phyloP scores from a whole-genome alignment of 306 rosid species.

The Prunus mongolica region DNA sequence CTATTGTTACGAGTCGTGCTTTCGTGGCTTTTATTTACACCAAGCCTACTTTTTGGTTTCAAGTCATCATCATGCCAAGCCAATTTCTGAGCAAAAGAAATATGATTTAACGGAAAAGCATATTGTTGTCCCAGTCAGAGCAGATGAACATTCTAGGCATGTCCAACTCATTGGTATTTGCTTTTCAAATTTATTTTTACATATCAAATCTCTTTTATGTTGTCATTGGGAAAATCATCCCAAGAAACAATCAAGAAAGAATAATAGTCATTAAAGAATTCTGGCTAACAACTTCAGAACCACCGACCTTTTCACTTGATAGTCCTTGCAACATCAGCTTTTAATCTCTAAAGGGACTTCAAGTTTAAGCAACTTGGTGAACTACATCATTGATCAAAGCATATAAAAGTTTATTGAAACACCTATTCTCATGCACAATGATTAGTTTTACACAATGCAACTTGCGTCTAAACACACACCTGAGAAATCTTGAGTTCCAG shows the following conservation, averaged over 20 bases:
- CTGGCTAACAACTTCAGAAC: background rate
- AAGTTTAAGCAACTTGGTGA: slow-evolving; percentile 81
- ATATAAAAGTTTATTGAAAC: slow-evolving; percentile 12
- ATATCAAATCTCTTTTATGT: background rate
- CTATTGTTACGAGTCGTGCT: too few relatives aligned
- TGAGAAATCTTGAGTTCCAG: slow-evolving; percentile 89
- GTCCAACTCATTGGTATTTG: background rate
- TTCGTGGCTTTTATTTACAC: too few relatives aligned
- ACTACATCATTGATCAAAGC: slow-evolving; percentile 41
- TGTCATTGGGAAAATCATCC: background rate
- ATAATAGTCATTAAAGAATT: background rate
- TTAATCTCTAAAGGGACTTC: slow-evolving; percentile 46
- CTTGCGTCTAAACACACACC: slow-evolving; percentile 36
- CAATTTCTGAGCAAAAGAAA: too few relatives aligned
- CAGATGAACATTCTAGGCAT: too few relatives aligned
- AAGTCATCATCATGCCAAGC: too few relatives aligned
- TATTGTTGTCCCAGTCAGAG: too few relatives aligned
- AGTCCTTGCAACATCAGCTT: slow-evolving; percentile 39
- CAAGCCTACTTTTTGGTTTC: too few relatives aligned
- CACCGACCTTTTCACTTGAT: slow-evolving; percentile 34
- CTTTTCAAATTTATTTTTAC: background rate
- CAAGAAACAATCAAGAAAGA: background rate
- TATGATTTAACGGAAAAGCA: too few relatives aligned
- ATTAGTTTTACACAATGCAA: background rate
- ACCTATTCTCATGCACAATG: background rate